Evolutionary conservation across 2,329 filamentous ascomycete genomes (phyloP).

Genomic region (Colletotrichum kahawae): DNA sequence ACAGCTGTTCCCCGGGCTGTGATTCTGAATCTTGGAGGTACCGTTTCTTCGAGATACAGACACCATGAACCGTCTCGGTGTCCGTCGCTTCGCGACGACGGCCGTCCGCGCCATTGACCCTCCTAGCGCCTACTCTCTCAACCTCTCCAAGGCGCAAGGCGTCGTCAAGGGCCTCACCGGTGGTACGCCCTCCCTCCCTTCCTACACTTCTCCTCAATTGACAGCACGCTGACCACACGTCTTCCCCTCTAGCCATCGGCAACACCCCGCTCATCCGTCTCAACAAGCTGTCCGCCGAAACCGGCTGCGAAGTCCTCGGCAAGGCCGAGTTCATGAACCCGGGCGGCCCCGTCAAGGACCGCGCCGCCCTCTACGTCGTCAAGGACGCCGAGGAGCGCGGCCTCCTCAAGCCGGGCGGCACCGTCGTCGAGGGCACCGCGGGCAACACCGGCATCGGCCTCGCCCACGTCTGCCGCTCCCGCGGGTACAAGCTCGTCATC

Average conservation of each 20-base stretch:
- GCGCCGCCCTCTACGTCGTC: conserved; percentile 92
- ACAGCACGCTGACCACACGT: background rate
- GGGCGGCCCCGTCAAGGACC: conserved; percentile 94
- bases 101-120: conserved; percentile 51
- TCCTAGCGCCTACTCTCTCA: conserved; percentile 66
- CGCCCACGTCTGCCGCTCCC: conserved; percentile 91
- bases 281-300: conserved; percentile 85
- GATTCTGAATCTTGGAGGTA: background rate
- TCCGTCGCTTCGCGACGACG: conserved; percentile 70
- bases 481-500: conserved; percentile 94
- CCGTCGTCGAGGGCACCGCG: conserved; percentile 95
- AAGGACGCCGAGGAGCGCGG: conserved; percentile 91
- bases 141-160: conserved; percentile 81
- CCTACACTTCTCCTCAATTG: background rate
- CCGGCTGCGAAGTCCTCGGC: conserved; percentile 91
- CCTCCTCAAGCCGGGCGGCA: conserved; percentile 82
- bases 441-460: conserved; percentile 98
- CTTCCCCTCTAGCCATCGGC: conserved; percentile 74
- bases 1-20: background rate
- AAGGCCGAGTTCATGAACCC: conserved; percentile 99
- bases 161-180: conserved; percentile 79
- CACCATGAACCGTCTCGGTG: conserved; percentile 72
- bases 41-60: background rate
- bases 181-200: conserved; percentile 57
- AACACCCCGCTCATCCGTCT: conserved; percentile 95